Evolutionary conservation across 192 early-diverging fungal genomes (phyloP), one percentile per base, ranked within the genome.

Genomic region (Gaertneriomyces sp.): DNA sequence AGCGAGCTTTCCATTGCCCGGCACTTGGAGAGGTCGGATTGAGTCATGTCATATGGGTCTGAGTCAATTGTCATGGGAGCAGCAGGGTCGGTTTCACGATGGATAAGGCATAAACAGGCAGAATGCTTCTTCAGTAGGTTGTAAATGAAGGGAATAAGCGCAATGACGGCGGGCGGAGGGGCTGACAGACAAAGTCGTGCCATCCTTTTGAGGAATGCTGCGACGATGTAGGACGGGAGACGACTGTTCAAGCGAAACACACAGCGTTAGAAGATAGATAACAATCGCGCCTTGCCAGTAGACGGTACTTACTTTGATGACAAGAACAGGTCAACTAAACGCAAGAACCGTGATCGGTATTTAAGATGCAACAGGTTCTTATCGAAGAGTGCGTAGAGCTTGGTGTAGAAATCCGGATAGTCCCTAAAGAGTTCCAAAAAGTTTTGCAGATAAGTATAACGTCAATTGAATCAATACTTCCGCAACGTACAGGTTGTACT

Each of bases 401-500:
- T 95, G 45, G 81, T 79, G 75, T 94, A 99, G 67, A 99, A 99
- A 69, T 94, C 89, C n/a, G 95, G 95, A 68, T 99, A 99, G 79
- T 96, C 93, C 20, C 90, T 91, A 67, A 6, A 60, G 6, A 70
- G 41, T 42, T 57, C 5, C 61, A 39, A 71, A 25, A 39, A 39
- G 6, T n/a, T 42, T 33, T 2, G 12, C 64, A 11, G 12, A 41
- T n/a, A 25, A 53, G 5, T 53, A 12, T 38, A 16, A 11, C 39
- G 33, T 45, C 5, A 43, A 4, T 14, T 43, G n/a, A 16, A 14
- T 16, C 51, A 17, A n/a, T 38, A 58, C 44, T 1, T 7, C 64
- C 45, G 25, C 25, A 33, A 76, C 89, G 66, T 83, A 91, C 89
- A 99, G 76, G 65, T 95, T 96, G 76, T 99, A 87, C 64, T 98